Base-by-base conservation (phyloP, 768 basidiomycete genomes). In the Cantharellus anzutake region DNA sequence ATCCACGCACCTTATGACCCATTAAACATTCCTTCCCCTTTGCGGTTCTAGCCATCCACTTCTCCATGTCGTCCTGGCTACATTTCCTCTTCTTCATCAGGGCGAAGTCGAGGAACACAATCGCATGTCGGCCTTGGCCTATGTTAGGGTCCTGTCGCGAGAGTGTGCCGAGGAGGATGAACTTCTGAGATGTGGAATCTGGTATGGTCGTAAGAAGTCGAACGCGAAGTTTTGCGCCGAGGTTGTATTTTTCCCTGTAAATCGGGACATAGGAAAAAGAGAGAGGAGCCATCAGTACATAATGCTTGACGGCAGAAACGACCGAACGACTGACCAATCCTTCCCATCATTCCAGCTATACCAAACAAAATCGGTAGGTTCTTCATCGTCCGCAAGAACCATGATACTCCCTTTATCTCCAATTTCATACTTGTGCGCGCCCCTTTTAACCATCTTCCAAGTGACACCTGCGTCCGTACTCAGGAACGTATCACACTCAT, bases 161-260 rank as follows among this genome's bases (percentile, higher is more conserved):
- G 7, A 91, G 75, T 61, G 84, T 82, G 3, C 85, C 96, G 35
- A 96, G 76, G 4, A 99, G 75, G 4, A 98, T 67, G 74, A 98
- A 97, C 70, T 94, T 97, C 68, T 96, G 94, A 0, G 90, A 93
- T 0, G 96, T 97, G 7, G 90, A 90, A 65, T 99, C 96, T 0
- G 90, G 88, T 3, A 97, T 78, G 2, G 91, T 96, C 48, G 85
- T 82, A n/a, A 99, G 73, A 0, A 80, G 80, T 4, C 80, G 76
- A 0, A 88, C 82, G 29, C 84, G 81, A 3, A 97, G 63, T 38
- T 73, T 81, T 60, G 86, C 69, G 2, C 81, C 86, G 57, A 93
- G 71, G 7, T 84, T 71, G 62, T 86, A 81, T 7, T 75, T 72
- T 60, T 78, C 72, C 91, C 91, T 93, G 64, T 16, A 50, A 7